Evolutionary conservation across 2,329 filamentous ascomycete genomes (phyloP).

Genomic region (Ilyonectria sp.): DNA sequence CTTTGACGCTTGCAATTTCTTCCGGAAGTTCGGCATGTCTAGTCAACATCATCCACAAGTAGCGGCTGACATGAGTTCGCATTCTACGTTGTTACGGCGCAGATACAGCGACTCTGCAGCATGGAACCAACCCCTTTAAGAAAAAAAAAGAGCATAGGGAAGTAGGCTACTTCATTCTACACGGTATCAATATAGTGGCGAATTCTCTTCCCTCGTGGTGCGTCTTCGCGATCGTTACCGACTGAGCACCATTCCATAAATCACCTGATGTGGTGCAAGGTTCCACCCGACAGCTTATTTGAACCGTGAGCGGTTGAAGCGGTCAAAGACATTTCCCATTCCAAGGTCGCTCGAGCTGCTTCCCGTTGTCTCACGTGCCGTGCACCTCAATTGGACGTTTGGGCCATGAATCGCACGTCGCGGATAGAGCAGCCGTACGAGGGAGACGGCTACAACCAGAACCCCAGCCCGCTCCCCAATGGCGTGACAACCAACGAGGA

Average conservation of each 20-base stretch:
- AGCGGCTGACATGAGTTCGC: too few relatives aligned
- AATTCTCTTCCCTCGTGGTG: too few relatives aligned
- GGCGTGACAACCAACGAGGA: conserved; percentile 37
- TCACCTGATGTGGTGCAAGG: conserved; percentile 4
- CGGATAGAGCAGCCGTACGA: conserved; percentile 35
- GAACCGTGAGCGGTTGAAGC: background rate
- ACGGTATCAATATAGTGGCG: too few relatives aligned
- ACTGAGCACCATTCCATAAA: background rate
- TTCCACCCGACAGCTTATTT: background rate
- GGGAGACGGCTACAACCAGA: conserved; percentile 38
- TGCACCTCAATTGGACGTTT: background rate
- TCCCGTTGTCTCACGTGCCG: background rate
- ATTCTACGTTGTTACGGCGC: too few relatives aligned
- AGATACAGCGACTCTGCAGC: too few relatives aligned
- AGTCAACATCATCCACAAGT: background rate
- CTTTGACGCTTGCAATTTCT: too few relatives aligned
- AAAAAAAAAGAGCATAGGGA: too few relatives aligned
- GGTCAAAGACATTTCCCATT: background rate
- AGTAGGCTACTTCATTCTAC: too few relatives aligned
- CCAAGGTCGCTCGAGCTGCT: background rate
- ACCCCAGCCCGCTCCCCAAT: conserved; percentile 29
- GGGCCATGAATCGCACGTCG: conserved; percentile 38
- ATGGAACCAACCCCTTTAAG: too few relatives aligned
- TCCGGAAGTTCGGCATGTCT: background rate
- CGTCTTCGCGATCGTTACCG: too few relatives aligned